These are phyloP conservation scores for Diplosphaera chodatii DNA, from an alignment of 139 green algal species.

Conservation along the genomic window DNA sequence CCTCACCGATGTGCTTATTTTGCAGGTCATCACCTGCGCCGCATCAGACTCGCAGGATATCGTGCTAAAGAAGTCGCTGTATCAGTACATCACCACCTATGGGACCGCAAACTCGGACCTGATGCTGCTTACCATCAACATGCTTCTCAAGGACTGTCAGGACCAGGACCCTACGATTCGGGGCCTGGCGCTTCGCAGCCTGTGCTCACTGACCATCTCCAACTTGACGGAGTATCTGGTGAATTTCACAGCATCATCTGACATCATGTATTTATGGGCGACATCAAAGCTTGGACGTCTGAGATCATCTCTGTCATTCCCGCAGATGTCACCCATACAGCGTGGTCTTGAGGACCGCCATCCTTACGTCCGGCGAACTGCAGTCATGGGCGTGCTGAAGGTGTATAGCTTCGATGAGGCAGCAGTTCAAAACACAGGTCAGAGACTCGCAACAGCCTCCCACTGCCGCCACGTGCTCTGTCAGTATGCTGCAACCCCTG, in stretches of 20 bases:
- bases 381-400: slow-evolving; percentile 90
- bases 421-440: slow-evolving; percentile 39
- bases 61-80: slow-evolving; percentile 89
- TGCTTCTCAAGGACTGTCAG: slow-evolving; percentile 64
- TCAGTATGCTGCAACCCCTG: no score
- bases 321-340: slow-evolving; percentile 55
- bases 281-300: no score
- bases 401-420: slow-evolving; percentile 48
- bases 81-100: slow-evolving; percentile 86
- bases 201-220: slow-evolving; percentile 82
- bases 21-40: slow-evolving; percentile 50
- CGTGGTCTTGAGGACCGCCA: slow-evolving; percentile 67
- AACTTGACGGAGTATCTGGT: slow-evolving; percentile 97
- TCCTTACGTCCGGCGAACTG: slow-evolving; percentile 82
- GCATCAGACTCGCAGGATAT: slow-evolving; percentile 69
- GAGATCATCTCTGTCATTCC: neutral
- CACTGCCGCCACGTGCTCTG: no score
- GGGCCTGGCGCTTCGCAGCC: slow-evolving; percentile 83
- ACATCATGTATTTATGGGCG: no score
- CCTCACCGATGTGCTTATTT: no score
- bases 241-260: no score
- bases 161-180: slow-evolving; percentile 89
- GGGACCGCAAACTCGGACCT: slow-evolving; percentile 69
- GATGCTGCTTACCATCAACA: slow-evolving; percentile 42
- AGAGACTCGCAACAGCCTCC: no score